These are phyloP conservation scores for Angomonas deanei DNA, from an alignment of 208 protist species.

Conservation along the genomic window DNA sequence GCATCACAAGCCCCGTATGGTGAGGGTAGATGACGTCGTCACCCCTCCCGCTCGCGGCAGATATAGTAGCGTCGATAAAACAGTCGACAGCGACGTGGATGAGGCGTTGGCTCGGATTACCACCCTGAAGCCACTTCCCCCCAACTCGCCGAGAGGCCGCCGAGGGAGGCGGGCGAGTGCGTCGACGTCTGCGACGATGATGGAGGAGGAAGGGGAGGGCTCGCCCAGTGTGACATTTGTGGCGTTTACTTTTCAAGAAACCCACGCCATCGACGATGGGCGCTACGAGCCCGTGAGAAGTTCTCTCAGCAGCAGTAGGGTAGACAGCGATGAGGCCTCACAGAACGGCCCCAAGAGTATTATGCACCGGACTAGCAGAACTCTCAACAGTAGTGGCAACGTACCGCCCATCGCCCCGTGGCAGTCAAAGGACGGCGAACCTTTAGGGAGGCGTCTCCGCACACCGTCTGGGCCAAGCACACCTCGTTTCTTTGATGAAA, in stretches of 20 bases:
- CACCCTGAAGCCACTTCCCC: not conserved
- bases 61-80: conserved; percentile 2
- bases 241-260: not conserved
- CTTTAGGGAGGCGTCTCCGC: conserved; percentile 4
- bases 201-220: not conserved
- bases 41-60: not conserved
- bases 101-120: not conserved
- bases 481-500: not conserved
- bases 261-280: not conserved
- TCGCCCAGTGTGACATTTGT: not conserved
- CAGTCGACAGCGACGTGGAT: not conserved
- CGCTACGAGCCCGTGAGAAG: not conserved
- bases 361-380: not conserved
- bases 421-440: not conserved
- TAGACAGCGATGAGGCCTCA: not conserved
- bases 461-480: not conserved
- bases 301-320: not conserved
- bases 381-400: not conserved
- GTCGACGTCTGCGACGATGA: not conserved
- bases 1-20: not conserved
- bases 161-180: not conserved
- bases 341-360: not conserved
- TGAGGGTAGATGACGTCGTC: not conserved
- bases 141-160: not conserved
- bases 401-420: conserved; percentile 1